Percentiles rank a stretch among this genome's conserved stretches.
These are phyloP conservation scores for Plasmodium knowlesi DNA, from an alignment of 169 alveolate species.

Conservation along the genomic window DNA sequence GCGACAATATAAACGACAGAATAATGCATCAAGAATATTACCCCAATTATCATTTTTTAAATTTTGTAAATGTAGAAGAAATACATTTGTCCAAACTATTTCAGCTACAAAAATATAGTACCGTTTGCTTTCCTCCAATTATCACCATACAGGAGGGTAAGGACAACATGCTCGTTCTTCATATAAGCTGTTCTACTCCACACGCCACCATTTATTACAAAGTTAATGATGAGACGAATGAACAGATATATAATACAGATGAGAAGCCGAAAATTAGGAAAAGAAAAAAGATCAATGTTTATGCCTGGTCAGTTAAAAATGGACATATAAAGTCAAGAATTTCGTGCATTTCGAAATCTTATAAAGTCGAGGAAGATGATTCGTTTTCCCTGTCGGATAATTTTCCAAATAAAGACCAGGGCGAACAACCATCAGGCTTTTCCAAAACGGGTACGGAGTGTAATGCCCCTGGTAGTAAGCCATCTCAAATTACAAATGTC, in stretches of 20 bases:
- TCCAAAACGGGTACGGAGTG: neutral
- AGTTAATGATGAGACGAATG: slow-evolving; percentile 33
- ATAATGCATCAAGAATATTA: slow-evolving; percentile 80
- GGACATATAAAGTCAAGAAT: slow-evolving; percentile 62
- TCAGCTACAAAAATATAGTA: slow-evolving; percentile 74
- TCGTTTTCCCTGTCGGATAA: neutral
- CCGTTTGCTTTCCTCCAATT: slow-evolving; percentile 80
- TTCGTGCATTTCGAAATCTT: slow-evolving; percentile 62
- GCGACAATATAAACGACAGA: slow-evolving; percentile 79
- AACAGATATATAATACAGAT: slow-evolving; percentile 25
- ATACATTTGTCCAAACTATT: slow-evolving; percentile 84
- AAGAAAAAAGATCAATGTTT: slow-evolving; percentile 46
- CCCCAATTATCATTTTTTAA: slow-evolving; percentile 85
- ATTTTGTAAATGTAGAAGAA: slow-evolving; percentile 78
- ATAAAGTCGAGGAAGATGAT: slow-evolving; percentile 32
- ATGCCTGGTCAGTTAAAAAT: slow-evolving; percentile 51
- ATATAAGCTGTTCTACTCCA: slow-evolving; percentile 54
- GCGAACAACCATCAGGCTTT: neutral
- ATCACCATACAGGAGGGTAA: slow-evolving; percentile 76
- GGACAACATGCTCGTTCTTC: slow-evolving; percentile 19
- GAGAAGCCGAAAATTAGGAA: slow-evolving; percentile 42
- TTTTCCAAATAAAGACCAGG: neutral
- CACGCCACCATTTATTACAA: slow-evolving; percentile 29
- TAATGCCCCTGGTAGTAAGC: neutral
- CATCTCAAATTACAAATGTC: slow-evolving; percentile 30